These are phyloP conservation scores for Xylariaceae sp. DNA, from an alignment of 2,329 filamentous ascomycete species.

Conservation along the genomic window DNA sequence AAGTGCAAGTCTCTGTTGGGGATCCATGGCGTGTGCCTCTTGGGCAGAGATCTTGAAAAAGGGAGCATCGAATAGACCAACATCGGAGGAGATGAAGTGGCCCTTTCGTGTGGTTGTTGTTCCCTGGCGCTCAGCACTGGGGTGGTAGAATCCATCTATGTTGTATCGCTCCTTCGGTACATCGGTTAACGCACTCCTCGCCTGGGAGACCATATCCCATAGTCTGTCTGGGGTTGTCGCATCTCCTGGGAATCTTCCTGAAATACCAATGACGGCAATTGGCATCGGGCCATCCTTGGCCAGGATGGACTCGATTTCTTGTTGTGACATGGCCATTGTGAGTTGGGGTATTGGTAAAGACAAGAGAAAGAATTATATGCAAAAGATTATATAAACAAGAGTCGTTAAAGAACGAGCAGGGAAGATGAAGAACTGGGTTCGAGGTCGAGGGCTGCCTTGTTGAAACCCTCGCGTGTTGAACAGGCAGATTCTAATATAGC, in stretches of 20 bases:
- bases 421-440: constrained; percentile 18
- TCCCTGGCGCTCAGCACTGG: constrained; percentile 27
- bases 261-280: constrained; percentile 28
- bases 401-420: constrained; percentile 12
- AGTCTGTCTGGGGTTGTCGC: constrained; percentile 27
- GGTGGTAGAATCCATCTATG: constrained; percentile 29
- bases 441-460: constrained; percentile 8
- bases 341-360: constrained; percentile 7
- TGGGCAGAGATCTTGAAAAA: constrained; percentile 31
- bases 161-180: constrained; percentile 29
- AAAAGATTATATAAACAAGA: constrained; percentile 13
- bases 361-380: constrained; percentile 3
- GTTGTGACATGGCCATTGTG: constrained; percentile 21
- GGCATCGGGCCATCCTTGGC: constrained; percentile 27
- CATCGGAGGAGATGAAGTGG: constrained; percentile 28
- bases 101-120: constrained; percentile 26
- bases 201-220: constrained; percentile 28
- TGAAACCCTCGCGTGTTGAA: constrained; percentile 23
- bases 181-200: constrained; percentile 26
- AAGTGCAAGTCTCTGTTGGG: constrained; percentile 31
- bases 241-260: constrained; percentile 29
- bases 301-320: constrained; percentile 25
- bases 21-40: constrained; percentile 33
- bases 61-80: constrained; percentile 28
- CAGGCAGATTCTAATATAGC: constrained; percentile 17